Evolutionary conservation across 495 filamentous ascomycete genomes (phyloP).

Genomic region (Penicillium flavigenum): DNA sequence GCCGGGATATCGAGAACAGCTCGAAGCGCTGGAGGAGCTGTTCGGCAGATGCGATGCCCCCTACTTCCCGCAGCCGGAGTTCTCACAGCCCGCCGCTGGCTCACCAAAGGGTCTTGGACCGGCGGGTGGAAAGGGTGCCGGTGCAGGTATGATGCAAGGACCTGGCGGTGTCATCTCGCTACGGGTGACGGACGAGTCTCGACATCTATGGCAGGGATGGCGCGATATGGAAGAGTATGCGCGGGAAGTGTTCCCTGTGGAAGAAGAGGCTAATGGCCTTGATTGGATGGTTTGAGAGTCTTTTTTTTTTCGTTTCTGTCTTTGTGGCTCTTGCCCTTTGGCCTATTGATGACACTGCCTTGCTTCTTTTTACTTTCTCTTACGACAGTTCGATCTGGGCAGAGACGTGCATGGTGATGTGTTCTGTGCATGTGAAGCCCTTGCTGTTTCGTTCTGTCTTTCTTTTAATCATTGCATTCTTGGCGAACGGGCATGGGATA

Average conservation of each 20-base stretch:
- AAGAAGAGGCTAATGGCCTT: constrained; percentile 89
- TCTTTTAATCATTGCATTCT: constrained; percentile 29
- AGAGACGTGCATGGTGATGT: constrained; percentile 35
- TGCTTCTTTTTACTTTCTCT: constrained; percentile 16
- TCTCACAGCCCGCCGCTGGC: constrained; percentile 46
- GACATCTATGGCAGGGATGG: constrained; percentile 86
- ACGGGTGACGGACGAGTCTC: constrained; percentile 66
- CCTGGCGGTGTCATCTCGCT: constrained; percentile 51
- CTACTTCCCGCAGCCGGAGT: constrained; percentile 60
- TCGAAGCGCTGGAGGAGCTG: constrained; percentile 65
- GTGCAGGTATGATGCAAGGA: constrained; percentile 56
- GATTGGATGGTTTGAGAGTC: constrained; percentile 73
- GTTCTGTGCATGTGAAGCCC: constrained; percentile 30
- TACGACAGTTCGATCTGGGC: constrained; percentile 21
- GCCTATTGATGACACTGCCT: constrained; percentile 6
- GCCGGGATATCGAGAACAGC: constrained; percentile 83
- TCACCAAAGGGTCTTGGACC: constrained; percentile 56
- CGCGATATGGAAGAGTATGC: constrained; percentile 94
- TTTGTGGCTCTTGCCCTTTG: constrained; percentile 2
- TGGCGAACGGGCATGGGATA: constrained; percentile 44
- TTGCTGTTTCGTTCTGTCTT: constrained; percentile 20
- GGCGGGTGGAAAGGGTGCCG: constrained; percentile 61
- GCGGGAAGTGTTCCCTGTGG: constrained; percentile 87
- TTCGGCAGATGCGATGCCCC: constrained; percentile 62
- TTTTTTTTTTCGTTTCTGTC: not conserved